Evolutionary conservation across 108 stramenopile genomes (phyloP), one percentile per base, ranked within the genome.

Genomic region (Skeletonema costatum): DNA sequence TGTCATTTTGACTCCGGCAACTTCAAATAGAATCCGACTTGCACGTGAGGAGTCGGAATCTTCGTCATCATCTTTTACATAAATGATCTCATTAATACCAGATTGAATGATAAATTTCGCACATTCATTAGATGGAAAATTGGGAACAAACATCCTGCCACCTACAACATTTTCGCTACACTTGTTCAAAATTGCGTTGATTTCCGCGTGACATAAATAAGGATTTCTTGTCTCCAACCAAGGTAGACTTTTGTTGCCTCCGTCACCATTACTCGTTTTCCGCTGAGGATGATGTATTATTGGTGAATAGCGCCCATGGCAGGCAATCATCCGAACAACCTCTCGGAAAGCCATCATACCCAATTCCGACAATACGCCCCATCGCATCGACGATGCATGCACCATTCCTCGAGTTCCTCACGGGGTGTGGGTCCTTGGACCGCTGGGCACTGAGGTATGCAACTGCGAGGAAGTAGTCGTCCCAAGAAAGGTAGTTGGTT

Each of bases 81-180:
- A 96, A 8, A 98, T 67, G 3, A 99, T 91, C 80, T 98, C 91
- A 10, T 66, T 63, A 39, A 99, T 98, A 17, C 97, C 90, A 14
- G 93, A 93, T 79, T 99, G 99, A 60, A 97, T 96, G 71, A 99
- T 97, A 14, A 98, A 80, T 82, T 98, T 99, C 25, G 97, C 97
- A 70, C 95, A 96, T 62, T 98, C 98, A 75, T 97, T 97, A 42
- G 88, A 89, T 17, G 99, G 99, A 86, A 97, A 97, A 16, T 94
- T 85, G 17, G 87, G 89, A 29, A 97, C 96, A 79, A 97, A 99
- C 60, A 99, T 87, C 38, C 89, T 65, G 11, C 78, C 71, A 16
- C 85, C 88, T 12, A 76, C 71, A 17, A 90, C 85, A 70, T 92
- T 87, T 3, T 87, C 78, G 42, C 82, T 86, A 76, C 91, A 92